Evolutionary conservation across 2,329 filamentous ascomycete species (phyloP).

Genomic region (Coniochaeta sp.): DNA sequence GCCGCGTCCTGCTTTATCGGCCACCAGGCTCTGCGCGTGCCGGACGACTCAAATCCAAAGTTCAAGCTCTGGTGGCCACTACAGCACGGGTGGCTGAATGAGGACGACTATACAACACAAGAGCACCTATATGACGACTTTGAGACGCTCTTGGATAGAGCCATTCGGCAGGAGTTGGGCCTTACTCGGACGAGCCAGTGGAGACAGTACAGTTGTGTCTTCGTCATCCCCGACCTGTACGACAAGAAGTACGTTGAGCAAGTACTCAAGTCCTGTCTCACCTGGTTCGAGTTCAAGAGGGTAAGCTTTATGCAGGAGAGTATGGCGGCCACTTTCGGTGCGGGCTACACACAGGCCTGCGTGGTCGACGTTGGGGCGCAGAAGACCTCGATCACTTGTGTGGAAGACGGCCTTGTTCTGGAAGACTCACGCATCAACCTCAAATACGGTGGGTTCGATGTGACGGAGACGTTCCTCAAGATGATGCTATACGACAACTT

Average conservation of each 20-base stretch:
- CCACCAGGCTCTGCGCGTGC: constrained; percentile 73
- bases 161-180: constrained; percentile 77
- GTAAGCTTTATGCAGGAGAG: constrained; percentile 96
- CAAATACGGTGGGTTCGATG: constrained; percentile 87
- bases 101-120: constrained; percentile 75
- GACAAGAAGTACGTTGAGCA: constrained; percentile 88
- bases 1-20: constrained; percentile 66
- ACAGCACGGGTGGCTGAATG: constrained; percentile 79
- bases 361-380: constrained; percentile 95
- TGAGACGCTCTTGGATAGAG: constrained; percentile 77
- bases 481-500: constrained; percentile 98
- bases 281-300: constrained; percentile 80
- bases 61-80: constrained; percentile 94
- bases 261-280: constrained; percentile 76
- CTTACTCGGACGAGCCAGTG: constrained; percentile 72
- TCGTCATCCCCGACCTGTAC: constrained; percentile 93
- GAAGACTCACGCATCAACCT: constrained; percentile 94
- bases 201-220: constrained; percentile 90
- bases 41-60: constrained; percentile 79
- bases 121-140: constrained; percentile 81
- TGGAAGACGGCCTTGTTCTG: constrained; percentile 90
- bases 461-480: constrained; percentile 90
- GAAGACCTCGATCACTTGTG: constrained; percentile 94
- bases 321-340: constrained; percentile 88
- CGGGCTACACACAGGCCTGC: constrained; percentile 87